Evolutionary conservation across 768 basidiomycete genomes (phyloP).

Genomic region (Calocera viscosa): DNA sequence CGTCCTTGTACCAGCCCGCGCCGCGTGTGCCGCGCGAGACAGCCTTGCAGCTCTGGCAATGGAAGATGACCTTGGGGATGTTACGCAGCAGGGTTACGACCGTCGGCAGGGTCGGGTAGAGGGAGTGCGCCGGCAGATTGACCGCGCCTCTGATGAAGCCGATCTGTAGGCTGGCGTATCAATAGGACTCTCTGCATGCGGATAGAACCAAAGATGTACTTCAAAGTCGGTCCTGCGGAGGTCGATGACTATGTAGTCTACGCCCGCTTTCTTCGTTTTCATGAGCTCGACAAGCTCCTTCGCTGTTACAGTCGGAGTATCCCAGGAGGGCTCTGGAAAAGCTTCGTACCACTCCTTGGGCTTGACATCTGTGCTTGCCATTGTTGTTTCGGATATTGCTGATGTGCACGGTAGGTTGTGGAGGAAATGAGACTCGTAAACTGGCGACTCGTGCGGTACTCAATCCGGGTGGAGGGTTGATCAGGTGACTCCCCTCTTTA

Average conservation of each 20-base stretch:
- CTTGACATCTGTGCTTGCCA: not conserved
- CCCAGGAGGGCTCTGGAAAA: not conserved
- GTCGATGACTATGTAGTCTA: conserved; percentile 30
- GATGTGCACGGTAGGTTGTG: no score
- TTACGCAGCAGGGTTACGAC: conserved; percentile 25
- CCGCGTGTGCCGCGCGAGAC: not conserved
- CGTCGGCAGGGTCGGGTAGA: conserved; percentile 29
- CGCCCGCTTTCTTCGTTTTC: conserved; percentile 16
- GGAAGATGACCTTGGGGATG: conserved; percentile 21
- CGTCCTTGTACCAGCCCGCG: conserved; percentile 7
- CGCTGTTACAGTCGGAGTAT: conserved; percentile 17
- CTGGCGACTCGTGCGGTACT: not conserved
- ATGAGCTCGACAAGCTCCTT: conserved; percentile 22
- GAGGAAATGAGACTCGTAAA: no score
- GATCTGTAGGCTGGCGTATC: conserved; percentile 9
- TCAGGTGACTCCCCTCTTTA: not conserved
- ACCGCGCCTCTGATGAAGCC: conserved; percentile 28
- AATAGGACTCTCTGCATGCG: no score
- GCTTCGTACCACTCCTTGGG: conserved; percentile 1
- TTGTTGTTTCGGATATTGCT: not conserved
- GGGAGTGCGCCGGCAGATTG: conserved; percentile 37
- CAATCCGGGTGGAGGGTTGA: not conserved
- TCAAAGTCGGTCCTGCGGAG: conserved; percentile 32
- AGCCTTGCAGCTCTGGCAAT: conserved; percentile 7
- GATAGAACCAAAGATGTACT: conserved; percentile 20